A percentile compares a stretch with the other conserved stretches of the same genome.
Evolutionary conservation across 306 rosid genomes (phyloP).

Genomic region (Benincasa hispida): DNA sequence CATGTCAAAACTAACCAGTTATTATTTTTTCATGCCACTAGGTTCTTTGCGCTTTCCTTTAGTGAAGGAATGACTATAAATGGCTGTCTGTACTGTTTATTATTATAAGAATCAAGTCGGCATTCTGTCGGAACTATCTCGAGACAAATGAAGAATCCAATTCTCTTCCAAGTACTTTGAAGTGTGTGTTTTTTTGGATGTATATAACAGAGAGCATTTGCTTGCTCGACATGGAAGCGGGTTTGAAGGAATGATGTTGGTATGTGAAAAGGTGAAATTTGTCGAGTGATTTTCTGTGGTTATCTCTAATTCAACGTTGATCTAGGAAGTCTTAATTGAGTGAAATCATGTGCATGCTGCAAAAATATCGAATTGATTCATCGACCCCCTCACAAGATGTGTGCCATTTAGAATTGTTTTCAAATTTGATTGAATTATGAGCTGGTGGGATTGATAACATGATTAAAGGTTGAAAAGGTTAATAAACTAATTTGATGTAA

Average conservation of each 20-base stretch:
- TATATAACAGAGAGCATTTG: background rate
- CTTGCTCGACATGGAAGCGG: background rate
- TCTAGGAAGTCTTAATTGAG: background rate
- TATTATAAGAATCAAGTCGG: background rate
- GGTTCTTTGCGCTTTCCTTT: background rate
- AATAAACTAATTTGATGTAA: no score
- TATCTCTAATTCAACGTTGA: background rate
- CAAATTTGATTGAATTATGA: no score
- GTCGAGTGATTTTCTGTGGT: background rate
- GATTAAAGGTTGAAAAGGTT: no score
- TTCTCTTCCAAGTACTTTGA: background rate
- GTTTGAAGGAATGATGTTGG: background rate
- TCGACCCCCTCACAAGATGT: no score
- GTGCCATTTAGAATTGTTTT: no score
- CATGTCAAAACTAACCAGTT: background rate
- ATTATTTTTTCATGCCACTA: background rate
- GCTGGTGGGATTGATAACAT: no score
- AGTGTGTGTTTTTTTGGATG: no score
- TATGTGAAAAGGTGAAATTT: background rate
- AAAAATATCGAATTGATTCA: no score
- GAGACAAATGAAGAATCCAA: background rate
- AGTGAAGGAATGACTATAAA: background rate
- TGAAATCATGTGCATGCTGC: background rate
- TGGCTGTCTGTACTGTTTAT: background rate
- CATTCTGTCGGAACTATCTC: background rate